Conservation (phyloP, 805 yeast genomes). For the Candida yuanshanica region DNA sequence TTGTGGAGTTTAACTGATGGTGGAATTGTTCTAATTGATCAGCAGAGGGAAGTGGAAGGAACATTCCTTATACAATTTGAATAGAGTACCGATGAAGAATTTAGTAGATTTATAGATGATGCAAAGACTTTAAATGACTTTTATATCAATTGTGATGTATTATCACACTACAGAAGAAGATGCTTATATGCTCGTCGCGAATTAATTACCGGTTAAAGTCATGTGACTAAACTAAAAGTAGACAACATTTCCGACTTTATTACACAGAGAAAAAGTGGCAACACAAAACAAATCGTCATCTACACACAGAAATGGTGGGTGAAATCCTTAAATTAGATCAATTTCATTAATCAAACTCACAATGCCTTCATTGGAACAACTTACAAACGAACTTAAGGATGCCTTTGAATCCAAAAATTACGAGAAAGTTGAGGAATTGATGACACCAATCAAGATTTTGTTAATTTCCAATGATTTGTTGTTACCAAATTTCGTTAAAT, state of each 20-base stretch:
- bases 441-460: slow-evolving; percentile 72
- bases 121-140: not conserved
- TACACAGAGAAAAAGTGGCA: no score
- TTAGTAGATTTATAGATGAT: not conserved
- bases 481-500: slow-evolving; percentile 49
- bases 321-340: not conserved
- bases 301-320: no score
- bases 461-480: slow-evolving; percentile 72
- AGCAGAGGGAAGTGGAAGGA: not conserved
- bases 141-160: no score
- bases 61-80: not conserved
- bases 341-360: not conserved
- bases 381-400: slow-evolving; percentile 63
- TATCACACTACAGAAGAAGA: no score
- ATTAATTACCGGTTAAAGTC: no score
- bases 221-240: no score
- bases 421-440: slow-evolving; percentile 49
- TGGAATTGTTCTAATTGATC: not conserved
- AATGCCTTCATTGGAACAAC: slow-evolving; percentile 52
- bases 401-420: slow-evolving; percentile 61
- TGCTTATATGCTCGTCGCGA: no score
- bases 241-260: no score
- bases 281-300: not conserved
- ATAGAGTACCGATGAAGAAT: not conserved
- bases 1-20: not conserved